A percentile compares a stretch with the other conserved stretches of the same genome.
Conservation (phyloP, 192 early-diverging fungal genomes). For the Backusella liffmaniae region DNA sequence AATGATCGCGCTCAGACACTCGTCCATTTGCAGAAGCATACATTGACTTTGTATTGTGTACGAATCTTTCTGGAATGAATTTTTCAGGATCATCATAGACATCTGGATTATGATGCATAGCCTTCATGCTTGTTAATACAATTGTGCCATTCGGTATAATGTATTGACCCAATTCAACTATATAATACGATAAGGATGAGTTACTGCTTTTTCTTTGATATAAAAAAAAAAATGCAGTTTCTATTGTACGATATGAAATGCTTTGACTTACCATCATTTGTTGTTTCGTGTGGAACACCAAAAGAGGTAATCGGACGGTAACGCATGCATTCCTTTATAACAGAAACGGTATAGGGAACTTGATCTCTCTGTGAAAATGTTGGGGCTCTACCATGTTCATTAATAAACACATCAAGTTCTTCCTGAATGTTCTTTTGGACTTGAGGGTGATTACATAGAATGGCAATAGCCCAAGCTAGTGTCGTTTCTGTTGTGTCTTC, state of each 20-base stretch:
- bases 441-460: conserved; percentile 6
- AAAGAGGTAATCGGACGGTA: background rate
- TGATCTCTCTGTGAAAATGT: conserved; percentile 1
- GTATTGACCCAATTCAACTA: conserved; percentile 28
- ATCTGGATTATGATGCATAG: conserved; percentile 36
- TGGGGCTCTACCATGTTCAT: background rate
- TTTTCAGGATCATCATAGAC: conserved; percentile 43
- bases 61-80: conserved; percentile 49
- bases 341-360: background rate
- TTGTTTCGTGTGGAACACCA: background rate
- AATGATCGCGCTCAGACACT: conserved; percentile 13
- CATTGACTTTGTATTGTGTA: background rate
- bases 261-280: conserved; percentile 4
- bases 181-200: background rate
- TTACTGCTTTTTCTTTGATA: background rate
- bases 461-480: background rate
- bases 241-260: background rate
- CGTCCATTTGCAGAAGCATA: conserved; percentile 18
- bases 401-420: conserved; percentile 5
- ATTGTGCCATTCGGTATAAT: conserved; percentile 47
- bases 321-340: background rate
- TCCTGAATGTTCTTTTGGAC: background rate
- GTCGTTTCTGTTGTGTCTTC: conserved; percentile 5
- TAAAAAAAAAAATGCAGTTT: background rate
- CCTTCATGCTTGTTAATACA: conserved; percentile 44